These are phyloP conservation scores for Ganoderma boninense DNA, from an alignment of 1,284 basidiomycete species.

Conservation along the genomic window DNA sequence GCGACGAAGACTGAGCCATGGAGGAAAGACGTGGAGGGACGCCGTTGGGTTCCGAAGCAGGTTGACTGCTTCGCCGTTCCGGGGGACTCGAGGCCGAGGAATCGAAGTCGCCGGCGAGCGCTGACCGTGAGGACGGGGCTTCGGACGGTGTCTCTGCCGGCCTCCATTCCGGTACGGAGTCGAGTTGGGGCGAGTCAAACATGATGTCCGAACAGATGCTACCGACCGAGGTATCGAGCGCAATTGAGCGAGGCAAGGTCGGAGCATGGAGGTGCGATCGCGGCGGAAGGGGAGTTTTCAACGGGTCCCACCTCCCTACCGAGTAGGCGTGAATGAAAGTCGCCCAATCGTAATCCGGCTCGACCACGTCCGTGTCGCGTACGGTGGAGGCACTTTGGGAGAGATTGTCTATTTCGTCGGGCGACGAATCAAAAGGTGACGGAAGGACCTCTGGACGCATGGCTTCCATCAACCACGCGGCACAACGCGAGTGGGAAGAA, in stretches of 20 bases:
- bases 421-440: conserved; percentile 42
- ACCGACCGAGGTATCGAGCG: conserved; percentile 23
- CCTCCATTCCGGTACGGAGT: conserved; percentile 26
- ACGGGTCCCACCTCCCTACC: conserved; percentile 83
- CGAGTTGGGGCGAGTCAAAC: conserved; percentile 35
- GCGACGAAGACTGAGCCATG: not conserved
- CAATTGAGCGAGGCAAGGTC: conserved; percentile 26
- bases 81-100: not conserved
- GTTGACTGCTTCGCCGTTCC: not conserved
- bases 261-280: conserved; percentile 43
- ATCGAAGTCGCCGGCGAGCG: conserved; percentile 2
- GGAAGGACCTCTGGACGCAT: conserved; percentile 34
- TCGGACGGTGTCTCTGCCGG: conserved; percentile 30
- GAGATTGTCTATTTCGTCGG: conserved; percentile 33
- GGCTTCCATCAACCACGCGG: conserved; percentile 7
- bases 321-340: conserved; percentile 82
- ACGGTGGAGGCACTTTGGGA: conserved; percentile 32
- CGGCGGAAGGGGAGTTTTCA: conserved; percentile 75
- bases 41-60: not conserved
- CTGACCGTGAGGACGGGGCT: conserved; percentile 9
- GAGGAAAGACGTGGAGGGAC: not conserved
- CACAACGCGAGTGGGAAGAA: not conserved
- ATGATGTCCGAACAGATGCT: conserved; percentile 27
- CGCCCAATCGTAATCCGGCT: conserved; percentile 72
- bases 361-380: conserved; percentile 32